A percentile compares a stretch with the other conserved stretches of the same genome.
These are phyloP conservation scores for Ophiostoma piceae DNA, from an alignment of 2,329 filamentous ascomycete genomes.

Conservation along the genomic window DNA sequence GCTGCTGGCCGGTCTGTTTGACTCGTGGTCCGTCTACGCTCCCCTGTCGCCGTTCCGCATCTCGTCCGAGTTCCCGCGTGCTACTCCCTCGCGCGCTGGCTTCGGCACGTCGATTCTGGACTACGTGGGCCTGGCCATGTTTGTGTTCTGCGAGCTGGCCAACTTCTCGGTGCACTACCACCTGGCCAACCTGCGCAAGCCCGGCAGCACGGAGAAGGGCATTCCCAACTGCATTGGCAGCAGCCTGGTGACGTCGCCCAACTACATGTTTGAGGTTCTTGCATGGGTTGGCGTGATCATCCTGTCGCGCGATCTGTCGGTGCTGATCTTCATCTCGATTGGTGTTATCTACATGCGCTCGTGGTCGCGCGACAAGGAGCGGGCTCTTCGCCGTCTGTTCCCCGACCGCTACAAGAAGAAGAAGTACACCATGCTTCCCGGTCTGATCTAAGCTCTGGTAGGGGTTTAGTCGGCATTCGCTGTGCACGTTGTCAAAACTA, in stretches of 20 bases:
- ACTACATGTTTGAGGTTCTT: constrained; percentile 90
- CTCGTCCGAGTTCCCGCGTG: constrained; percentile 18
- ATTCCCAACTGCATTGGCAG: constrained; percentile 86
- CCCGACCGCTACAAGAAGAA: constrained; percentile 94
- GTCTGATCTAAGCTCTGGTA: constrained; percentile 54
- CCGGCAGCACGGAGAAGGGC: constrained; percentile 77
- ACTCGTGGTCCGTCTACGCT: constrained; percentile 79
- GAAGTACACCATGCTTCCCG: constrained; percentile 75
- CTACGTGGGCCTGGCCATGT: constrained; percentile 65
- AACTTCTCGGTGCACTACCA: constrained; percentile 79
- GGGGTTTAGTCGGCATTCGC: background rate
- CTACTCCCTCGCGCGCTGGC: constrained; percentile 27
- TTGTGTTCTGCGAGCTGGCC: constrained; percentile 68
- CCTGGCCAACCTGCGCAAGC: constrained; percentile 68
- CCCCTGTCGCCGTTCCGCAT: constrained; percentile 59
- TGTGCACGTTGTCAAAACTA: background rate
- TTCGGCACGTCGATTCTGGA: constrained; percentile 43
- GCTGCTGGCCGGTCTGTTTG: constrained; percentile 71
- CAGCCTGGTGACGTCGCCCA: constrained; percentile 83
- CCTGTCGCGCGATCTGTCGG: constrained; percentile 71
- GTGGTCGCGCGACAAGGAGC: constrained; percentile 92
- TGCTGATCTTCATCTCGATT: constrained; percentile 68
- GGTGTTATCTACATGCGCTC: constrained; percentile 73
- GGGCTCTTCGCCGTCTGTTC: constrained; percentile 82
- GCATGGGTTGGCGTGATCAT: constrained; percentile 81